Percentiles rank a stretch among this genome's conserved stretches.
Evolutionary conservation across 306 rosid species (phyloP).

Genomic region (Dicorynia guianensis): DNA sequence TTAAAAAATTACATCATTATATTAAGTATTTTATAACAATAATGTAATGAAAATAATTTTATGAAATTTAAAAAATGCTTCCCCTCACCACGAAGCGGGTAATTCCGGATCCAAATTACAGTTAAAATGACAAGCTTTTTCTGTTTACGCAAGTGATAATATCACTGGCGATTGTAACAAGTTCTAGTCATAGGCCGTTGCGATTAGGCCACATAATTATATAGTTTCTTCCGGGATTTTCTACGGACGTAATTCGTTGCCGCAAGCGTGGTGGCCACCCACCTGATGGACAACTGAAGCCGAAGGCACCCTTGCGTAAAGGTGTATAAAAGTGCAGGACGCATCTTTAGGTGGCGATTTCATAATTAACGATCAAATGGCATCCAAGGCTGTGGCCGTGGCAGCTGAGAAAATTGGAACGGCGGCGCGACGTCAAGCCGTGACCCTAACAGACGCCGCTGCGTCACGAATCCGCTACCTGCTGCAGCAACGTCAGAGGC

Average conservation of each 20-base stretch:
- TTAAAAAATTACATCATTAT: too few species aligned
- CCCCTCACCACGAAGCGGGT: too few species aligned
- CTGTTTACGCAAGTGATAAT: neutral
- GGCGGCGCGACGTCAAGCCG: constrained; percentile 75
- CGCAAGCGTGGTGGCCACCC: constrained; percentile 36
- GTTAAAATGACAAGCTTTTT: too few species aligned
- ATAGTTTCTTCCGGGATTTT: constrained; percentile 20
- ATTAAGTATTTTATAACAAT: too few species aligned
- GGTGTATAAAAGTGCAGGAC: too few species aligned
- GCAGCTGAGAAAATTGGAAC: constrained; percentile 53
- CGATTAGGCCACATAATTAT: neutral
- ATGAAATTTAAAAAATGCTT: too few species aligned
- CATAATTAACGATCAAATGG: constrained; percentile 38
- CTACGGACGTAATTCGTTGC: neutral
- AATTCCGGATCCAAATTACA: too few species aligned
- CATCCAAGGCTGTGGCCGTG: constrained; percentile 57
- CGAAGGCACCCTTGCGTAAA: neutral
- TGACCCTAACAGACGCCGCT: constrained; percentile 72
- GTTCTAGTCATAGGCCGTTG: neutral
- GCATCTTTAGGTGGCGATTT: too few species aligned
- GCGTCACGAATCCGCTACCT: constrained; percentile 70
- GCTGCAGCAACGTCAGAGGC: constrained; percentile 77
- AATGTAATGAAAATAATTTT: too few species aligned
- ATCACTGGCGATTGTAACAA: neutral
- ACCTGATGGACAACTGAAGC: neutral